Conservation (phyloP, 805 yeast genomes). For the Candida krabiensis region DNA sequence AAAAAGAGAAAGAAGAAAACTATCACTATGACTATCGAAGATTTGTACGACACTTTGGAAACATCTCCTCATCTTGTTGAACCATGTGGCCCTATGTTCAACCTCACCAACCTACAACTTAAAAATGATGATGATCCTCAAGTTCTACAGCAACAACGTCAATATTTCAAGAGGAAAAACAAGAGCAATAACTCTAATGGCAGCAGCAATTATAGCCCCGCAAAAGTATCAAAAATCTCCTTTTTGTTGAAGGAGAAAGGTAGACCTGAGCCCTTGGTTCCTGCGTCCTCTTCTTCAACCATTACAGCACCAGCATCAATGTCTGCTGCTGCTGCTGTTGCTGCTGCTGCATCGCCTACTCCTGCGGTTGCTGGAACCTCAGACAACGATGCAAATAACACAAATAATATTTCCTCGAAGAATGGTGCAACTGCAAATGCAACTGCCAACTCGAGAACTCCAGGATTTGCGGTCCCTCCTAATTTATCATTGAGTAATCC, state of each 20-base stretch:
- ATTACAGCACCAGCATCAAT: slow-evolving; percentile 18
- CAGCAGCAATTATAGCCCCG: slow-evolving; percentile 11
- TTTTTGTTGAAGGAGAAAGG: slow-evolving; percentile 26
- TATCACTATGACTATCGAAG: slow-evolving; percentile 60
- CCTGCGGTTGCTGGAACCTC: slow-evolving; percentile 4
- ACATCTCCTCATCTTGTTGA: slow-evolving; percentile 68
- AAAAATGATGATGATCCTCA: slow-evolving; percentile 55
- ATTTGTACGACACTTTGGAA: slow-evolving; percentile 61
- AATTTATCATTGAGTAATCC: slow-evolving; percentile 28
- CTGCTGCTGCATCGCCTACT: slow-evolving; percentile 11
- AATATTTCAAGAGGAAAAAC: slow-evolving; percentile 4
- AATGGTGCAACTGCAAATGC: background rate
- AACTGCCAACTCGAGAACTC: slow-evolving; percentile 4
- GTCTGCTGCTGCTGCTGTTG: slow-evolving; percentile 8
- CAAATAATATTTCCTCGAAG: no score
- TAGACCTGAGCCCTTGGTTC: slow-evolving; percentile 5
- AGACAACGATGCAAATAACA: slow-evolving; percentile 1
- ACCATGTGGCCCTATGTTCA: slow-evolving; percentile 59
- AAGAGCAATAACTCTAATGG: background rate
- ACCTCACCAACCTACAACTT: slow-evolving; percentile 49
- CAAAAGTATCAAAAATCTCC: slow-evolving; percentile 28
- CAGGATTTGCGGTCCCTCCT: slow-evolving; percentile 15
- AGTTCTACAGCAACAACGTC: slow-evolving; percentile 17
- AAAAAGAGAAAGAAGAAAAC: slow-evolving; percentile 16
- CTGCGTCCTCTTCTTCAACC: slow-evolving; percentile 18